Base-by-base conservation (phyloP, 495 filamentous ascomycete genomes). In the Annulohypoxylon moriforme region DNA sequence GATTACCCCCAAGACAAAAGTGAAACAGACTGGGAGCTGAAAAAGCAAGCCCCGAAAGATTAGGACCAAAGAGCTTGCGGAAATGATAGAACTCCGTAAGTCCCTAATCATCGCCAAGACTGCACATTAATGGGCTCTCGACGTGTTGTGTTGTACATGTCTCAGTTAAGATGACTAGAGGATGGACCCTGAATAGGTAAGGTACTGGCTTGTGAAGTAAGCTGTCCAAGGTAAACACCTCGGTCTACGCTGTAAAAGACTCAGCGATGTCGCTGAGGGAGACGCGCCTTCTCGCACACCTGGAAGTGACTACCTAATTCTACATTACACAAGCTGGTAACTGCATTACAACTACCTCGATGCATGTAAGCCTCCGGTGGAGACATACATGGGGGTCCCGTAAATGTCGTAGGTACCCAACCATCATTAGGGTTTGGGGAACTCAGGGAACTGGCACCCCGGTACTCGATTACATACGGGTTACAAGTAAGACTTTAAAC, bases 391-490 rank as follows among this genome's bases (percentile, higher is more conserved):
- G 56, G 57, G 64, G 57, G 56, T 68, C 44, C 64, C 34, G n/a
- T 47, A 53, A 53, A 50, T 18, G 18, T 29, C 11, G 11, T 18
- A 70, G 20, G 60, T 70, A 70, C 61, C 61, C 22, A 60, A 60
- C 42, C 44, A 70, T 53, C 68, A 60, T 59, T 66, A 46, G 49
- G 60, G 61, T 71, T 66, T 66, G 62, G 68, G 62, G 57, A 66
- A 49, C 38, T 59, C n/a, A n/a, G n/a, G n/a, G n/a, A n/a, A n/a
- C n/a, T n/a, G n/a, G 42, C 40, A 69, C 67, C 67, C 67, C 60
- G 46, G 67, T 38, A 60, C 46, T 49, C 64, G 55, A 73, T 68
- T 68, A 73, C 65, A 66, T 61, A 73, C 66, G 24, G 24, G 31
- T 57, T 69, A 69, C 65, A 69, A 33, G 64, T 73, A 73, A 68